Percentiles rank a stretch among this genome's conserved stretches.
These are phyloP conservation scores for Fraxinus xanthoxyloides DNA, from an alignment of 305 asterid genomes.

Conservation along the genomic window DNA sequence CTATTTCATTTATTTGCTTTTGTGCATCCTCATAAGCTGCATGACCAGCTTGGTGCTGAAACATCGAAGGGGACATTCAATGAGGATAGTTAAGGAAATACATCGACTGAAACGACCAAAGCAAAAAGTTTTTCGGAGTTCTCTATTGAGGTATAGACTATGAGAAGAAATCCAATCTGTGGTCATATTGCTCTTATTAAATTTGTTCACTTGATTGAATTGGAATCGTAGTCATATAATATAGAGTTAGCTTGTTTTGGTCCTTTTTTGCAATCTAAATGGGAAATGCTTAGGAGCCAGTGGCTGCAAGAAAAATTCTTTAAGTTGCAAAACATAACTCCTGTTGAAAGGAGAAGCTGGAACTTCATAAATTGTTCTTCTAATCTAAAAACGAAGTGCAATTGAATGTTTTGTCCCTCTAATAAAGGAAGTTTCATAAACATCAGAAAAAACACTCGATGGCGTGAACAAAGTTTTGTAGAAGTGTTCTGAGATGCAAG, in stretches of 20 bases:
- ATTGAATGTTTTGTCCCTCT: neutral
- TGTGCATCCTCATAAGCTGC: conserved; percentile 85
- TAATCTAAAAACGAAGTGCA: neutral
- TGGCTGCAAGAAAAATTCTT: neutral
- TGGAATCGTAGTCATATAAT: neutral
- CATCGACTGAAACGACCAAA: neutral
- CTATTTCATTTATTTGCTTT: conserved; percentile 62
- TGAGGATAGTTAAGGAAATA: neutral
- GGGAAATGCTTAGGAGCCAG: neutral
- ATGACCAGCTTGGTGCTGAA: conserved; percentile 79
- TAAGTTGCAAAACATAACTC: neutral
- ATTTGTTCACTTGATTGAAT: neutral
- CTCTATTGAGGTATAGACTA: neutral
- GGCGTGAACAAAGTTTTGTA: neutral
- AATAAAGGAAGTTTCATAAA: neutral
- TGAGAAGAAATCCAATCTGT: neutral
- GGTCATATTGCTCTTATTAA: neutral
- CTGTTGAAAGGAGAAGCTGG: neutral
- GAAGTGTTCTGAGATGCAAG: neutral
- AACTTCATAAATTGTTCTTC: neutral
- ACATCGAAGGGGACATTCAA: conserved; percentile 18
- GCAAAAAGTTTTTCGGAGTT: neutral
- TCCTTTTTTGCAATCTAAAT: neutral
- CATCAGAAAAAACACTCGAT: neutral
- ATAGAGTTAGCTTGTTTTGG: neutral